These are phyloP conservation scores for Neofusicoccum parvum DNA, from an alignment of 2,329 filamentous ascomycete genomes.

Conservation along the genomic window DNA sequence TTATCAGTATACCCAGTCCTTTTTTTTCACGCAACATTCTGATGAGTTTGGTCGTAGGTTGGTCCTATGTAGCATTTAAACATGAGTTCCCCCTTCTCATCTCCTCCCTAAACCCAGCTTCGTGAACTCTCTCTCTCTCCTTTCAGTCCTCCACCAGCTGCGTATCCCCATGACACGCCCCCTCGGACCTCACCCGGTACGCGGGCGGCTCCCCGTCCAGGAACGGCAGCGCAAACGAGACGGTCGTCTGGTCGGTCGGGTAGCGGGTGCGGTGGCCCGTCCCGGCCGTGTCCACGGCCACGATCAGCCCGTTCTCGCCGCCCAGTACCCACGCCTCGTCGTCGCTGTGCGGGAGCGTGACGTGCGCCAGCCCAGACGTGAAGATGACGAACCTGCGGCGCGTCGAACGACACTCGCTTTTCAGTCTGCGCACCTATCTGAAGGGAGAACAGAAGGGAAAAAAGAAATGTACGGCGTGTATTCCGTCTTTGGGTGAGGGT, in stretches of 20 bases:
- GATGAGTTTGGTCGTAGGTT: no score
- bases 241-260: slow-evolving; percentile 35
- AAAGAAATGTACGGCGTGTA: background rate
- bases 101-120: background rate
- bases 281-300: slow-evolving; percentile 36
- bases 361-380: slow-evolving; percentile 35
- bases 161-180: slow-evolving; percentile 2
- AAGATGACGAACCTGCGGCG: slow-evolving; percentile 30
- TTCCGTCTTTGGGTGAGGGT: no score
- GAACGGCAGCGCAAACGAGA: slow-evolving; percentile 34
- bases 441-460: background rate
- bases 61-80: no score
- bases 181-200: slow-evolving; percentile 20
- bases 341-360: slow-evolving; percentile 33
- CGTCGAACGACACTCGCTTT: no score
- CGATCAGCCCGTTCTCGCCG: slow-evolving; percentile 34
- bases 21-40: no score
- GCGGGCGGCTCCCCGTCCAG: slow-evolving; percentile 28
- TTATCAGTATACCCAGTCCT: no score
- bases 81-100: no score
- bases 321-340: slow-evolving; percentile 36
- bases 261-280: slow-evolving; percentile 36
- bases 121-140: background rate
- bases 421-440: no score
- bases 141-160: background rate